Evolutionary conservation across 2,329 filamentous ascomycete genomes (phyloP).

Genomic region (Claviceps humidiphila): DNA sequence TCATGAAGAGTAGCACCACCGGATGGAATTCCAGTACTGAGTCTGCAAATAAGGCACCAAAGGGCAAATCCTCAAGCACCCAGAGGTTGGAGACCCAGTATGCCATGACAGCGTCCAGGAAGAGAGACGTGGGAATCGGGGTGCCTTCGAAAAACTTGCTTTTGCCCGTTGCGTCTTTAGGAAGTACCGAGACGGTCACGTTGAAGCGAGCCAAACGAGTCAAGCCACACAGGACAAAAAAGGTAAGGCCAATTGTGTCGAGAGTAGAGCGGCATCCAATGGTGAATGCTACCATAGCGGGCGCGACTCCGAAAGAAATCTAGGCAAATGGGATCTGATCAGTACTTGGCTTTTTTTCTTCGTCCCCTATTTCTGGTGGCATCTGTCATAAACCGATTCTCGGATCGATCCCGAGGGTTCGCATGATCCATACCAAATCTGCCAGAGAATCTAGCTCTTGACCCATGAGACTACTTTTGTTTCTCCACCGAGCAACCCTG

Average conservation of each 20-base stretch:
- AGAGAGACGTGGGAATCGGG: constrained; percentile 82
- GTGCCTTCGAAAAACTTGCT: constrained; percentile 94
- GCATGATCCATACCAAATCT: constrained; percentile 56
- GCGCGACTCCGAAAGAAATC: constrained; percentile 92
- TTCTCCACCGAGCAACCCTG: constrained; percentile 88
- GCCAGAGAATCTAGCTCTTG: constrained; percentile 94
- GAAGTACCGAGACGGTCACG: constrained; percentile 77
- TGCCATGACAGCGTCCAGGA: constrained; percentile 70
- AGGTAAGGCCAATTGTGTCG: constrained; percentile 68
- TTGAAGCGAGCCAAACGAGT: constrained; percentile 95
- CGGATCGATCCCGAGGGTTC: background rate
- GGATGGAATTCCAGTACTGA: constrained; percentile 74
- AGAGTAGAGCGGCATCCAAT: constrained; percentile 73
- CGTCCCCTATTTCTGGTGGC: background rate
- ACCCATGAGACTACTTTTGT: constrained; percentile 95
- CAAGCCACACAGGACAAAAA: constrained; percentile 90
- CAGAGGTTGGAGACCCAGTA: constrained; percentile 77
- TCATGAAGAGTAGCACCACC: constrained; percentile 61
- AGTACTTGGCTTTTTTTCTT: background rate
- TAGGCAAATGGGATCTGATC: constrained; percentile 23
- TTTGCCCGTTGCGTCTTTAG: constrained; percentile 86
- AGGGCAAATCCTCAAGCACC: constrained; percentile 65
- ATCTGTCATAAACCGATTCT: background rate
- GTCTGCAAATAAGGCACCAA: constrained; percentile 55
- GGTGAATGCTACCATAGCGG: constrained; percentile 75